phyloP scores from a whole-genome alignment of 148 eudicot genomes.

The Cornus kousa region DNA sequence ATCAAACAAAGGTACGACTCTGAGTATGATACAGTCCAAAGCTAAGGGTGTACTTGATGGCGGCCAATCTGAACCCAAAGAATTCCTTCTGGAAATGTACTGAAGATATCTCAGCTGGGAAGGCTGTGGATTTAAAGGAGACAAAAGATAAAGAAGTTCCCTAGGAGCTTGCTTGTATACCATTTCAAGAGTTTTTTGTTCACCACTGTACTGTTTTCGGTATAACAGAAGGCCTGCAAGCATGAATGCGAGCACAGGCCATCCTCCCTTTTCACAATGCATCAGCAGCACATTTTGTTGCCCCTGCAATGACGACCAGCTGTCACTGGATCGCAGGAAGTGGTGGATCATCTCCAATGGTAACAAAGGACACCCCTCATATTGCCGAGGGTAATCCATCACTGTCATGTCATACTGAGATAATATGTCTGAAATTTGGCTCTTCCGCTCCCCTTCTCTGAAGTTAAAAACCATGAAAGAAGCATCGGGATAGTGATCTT shows the following conservation, averaged over 20 bases:
- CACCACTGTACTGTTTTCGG: conserved; percentile 62
- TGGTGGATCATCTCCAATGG: conserved; percentile 78
- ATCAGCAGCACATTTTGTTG: conserved; percentile 74
- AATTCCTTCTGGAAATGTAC: conserved; percentile 54
- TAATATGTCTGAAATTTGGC: conserved; percentile 66
- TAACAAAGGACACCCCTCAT: conserved; percentile 67
- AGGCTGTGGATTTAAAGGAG: conserved; percentile 66
- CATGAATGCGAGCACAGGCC: conserved; percentile 87
- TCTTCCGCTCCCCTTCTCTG: conserved; percentile 66
- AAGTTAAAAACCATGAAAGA: conserved; percentile 87
- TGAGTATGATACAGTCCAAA: conserved; percentile 56
- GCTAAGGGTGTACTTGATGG: conserved; percentile 52
- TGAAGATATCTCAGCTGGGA: conserved; percentile 77
- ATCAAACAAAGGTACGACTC: conserved; percentile 49
- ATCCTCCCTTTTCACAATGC: conserved; percentile 86
- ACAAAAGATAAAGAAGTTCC: conserved; percentile 61
- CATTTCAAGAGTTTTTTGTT: conserved; percentile 79
- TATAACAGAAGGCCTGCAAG: conserved; percentile 77
- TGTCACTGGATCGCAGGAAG: conserved; percentile 71
- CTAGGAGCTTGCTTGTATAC: conserved; percentile 74
- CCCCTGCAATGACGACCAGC: conserved; percentile 68
- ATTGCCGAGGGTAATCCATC: conserved; percentile 76
- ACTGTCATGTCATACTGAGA: conserved; percentile 81
- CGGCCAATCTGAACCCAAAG: conserved; percentile 60
- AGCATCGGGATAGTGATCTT: conserved; percentile 64